Base-by-base conservation (phyloP, 176 grass and related monocot species). In the Triticum monococcum region DNA sequence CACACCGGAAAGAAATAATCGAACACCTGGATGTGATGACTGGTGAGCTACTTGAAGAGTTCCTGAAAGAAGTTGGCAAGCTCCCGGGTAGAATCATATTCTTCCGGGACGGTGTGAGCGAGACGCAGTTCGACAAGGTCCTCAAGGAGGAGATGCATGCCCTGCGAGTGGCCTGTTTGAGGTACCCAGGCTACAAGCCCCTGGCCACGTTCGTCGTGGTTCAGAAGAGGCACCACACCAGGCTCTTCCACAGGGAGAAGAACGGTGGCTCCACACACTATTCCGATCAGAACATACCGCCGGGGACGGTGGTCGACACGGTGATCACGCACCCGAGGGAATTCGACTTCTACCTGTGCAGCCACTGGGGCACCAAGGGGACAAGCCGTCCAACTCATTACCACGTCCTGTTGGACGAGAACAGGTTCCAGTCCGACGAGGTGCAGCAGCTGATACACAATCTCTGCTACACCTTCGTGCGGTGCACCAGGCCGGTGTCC, bases 171-270 rank as follows among this genome's bases (percentile, higher is more conserved):
- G 73, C 95, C 9, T 98, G 91, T 45, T 90, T 41, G 13, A 65
- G 85, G 22, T 93, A 93, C 16, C 77, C 82, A 4, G 84, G 76
- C 12, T 98, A 98, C 80, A 87, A 88, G 81, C 93, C 95, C 5
- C 57, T 54, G 5, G 81, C 95, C 69, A 95, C 95, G 16, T 98
- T 98, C 26, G 33, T 86, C 12, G 93, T 98, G 41, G 95, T 98
- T 64, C 95, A 98, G 87, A 98, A 98, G 83, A 89, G 95, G 85
- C 93, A 98, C 43, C 95, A 98, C 79, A 98, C 95, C 5, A 92
- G 95, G 82, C 84, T 98, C 26, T 98, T 98, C 59, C 89, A 83
- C 68, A 80, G 77, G 64, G 87, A 88, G 65, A 89, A 78, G 54
- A 91, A 83, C 4, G 71, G 75, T 3, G n/a, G 70, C 4, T 87